phyloP scores from a whole-genome alignment of 139 green algal genomes.

The Cymbomonas tetramitiformis region DNA sequence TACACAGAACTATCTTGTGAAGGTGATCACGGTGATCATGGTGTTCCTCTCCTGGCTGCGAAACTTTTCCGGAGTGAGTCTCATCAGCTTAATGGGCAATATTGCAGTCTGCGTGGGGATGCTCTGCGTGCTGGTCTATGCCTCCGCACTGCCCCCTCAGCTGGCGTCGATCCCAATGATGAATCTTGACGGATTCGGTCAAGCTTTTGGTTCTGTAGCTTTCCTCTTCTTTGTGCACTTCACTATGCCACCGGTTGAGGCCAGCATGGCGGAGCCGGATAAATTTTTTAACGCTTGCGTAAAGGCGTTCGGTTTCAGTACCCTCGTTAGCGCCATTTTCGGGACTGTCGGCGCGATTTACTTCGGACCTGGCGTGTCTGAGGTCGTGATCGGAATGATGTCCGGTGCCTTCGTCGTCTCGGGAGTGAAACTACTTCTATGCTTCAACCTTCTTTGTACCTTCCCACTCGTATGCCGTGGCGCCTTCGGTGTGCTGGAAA shows the following conservation, averaged over 20 bases:
- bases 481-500: constrained; percentile 19
- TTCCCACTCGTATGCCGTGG: constrained; percentile 21
- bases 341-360: constrained; percentile 13
- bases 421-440: constrained; percentile 23
- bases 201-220: constrained; percentile 18
- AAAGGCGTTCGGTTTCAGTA: constrained; percentile 15
- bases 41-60: constrained; percentile 10
- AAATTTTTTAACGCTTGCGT: constrained; percentile 12
- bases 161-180: constrained; percentile 6
- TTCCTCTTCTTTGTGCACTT: constrained; percentile 30
- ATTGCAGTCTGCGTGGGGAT: constrained; percentile 16
- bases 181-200: not conserved
- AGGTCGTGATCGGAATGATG: constrained; percentile 21
- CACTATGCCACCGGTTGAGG: constrained; percentile 17
- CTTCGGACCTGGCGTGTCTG: constrained; percentile 18
- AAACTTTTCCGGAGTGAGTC: constrained; percentile 10
- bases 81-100: constrained; percentile 23
- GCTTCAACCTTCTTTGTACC: constrained; percentile 22
- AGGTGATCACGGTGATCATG: constrained; percentile 2
- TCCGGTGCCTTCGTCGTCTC: not conserved
- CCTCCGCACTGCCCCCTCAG: not conserved
- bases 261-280: constrained; percentile 14
- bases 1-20: constrained; percentile 5
- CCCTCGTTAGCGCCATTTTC: constrained; percentile 15
- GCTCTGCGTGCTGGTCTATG: constrained; percentile 2